These are phyloP conservation scores for Quercus phellos DNA, from an alignment of 331 rosid genomes.

Conservation along the genomic window DNA sequence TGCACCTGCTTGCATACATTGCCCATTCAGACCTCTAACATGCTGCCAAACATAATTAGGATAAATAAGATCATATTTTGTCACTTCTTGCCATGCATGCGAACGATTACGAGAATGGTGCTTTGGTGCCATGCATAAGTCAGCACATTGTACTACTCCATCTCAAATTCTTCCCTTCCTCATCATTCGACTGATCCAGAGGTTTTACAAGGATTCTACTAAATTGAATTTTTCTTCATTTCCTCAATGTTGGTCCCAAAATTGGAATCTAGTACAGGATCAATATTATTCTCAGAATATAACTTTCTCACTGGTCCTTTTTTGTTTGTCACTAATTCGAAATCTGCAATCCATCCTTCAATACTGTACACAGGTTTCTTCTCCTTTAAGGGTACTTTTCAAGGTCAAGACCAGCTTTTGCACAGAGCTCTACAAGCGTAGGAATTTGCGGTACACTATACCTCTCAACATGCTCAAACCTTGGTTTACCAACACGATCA, in stretches of 20 bases:
- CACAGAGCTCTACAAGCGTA: constrained; percentile 75
- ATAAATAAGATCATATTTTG: constrained; percentile 54
- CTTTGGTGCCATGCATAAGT: constrained; percentile 82
- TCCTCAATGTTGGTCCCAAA: constrained; percentile 17
- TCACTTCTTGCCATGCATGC: constrained; percentile 94
- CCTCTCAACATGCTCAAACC: constrained; percentile 74
- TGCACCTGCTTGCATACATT: constrained; percentile 78
- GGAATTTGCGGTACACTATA: constrained; percentile 48
- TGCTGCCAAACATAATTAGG: constrained; percentile 77
- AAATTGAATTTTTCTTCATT: constrained; percentile 19
- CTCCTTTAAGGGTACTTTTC: constrained; percentile 57
- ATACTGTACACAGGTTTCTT: constrained; percentile 71
- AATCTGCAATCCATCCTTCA: constrained; percentile 85
- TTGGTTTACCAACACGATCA: constrained; percentile 79
- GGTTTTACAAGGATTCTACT: constrained; percentile 13
- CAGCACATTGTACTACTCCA: constrained; percentile 65
- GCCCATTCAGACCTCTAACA: constrained; percentile 44
- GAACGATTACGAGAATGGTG: constrained; percentile 82
- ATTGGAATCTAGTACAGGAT: constrained; percentile 11
- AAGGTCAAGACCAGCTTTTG: constrained; percentile 78
- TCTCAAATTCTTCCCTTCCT: constrained; percentile 29
- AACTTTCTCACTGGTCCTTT: constrained; percentile 11
- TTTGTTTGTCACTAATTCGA: constrained; percentile 43
- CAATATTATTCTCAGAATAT: constrained; percentile 9
- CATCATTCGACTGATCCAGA: constrained; percentile 31